Evolutionary conservation across 2,329 filamentous ascomycete species (phyloP), one percentile per base, ranked within the genome.

Genomic region (Arthroderma uncinatum): DNA sequence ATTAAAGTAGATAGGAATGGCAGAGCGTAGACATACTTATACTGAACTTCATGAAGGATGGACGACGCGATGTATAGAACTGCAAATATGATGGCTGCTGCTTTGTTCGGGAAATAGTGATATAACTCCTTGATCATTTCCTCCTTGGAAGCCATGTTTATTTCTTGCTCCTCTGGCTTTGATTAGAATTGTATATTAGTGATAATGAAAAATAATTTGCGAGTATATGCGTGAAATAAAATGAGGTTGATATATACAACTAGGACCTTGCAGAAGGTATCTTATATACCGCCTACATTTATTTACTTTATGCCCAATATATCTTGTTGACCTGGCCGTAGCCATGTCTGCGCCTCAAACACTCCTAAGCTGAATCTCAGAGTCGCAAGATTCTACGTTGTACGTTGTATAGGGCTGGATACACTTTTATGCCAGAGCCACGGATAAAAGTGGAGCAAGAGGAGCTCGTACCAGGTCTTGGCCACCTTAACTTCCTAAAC

Each of bases 11-110:
- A 7, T 9, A 4, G 10, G 14, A 14, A 30, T n/a, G 23, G 28
- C 30, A 16, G 25, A 4, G 21, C 5, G 12, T 36, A 21, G 23
- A 55, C 39, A 8, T 28, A 55, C 53, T 37, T 40, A 30, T 55
- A 55, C 16, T 55, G 53, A 55, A 23, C 12, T 19, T 55, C 53
- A 12, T 55, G 53, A 25, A 55, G 37, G 16, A 55, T 12, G 10
- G 39, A 39, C 19, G 53, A 55, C n/a, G 37, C 34, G 25, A 34
- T 37, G 21, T 55, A 55, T 28, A 55, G 53, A 23, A 55, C 28
- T 16, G 53, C 53, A 28, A 55, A 55, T 36, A 55, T 44, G 14
- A 55, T 28, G 21, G 53, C 53, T 16, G 53, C 53, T 2, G 53
- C 19, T 10, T 55, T 55, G 37, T 28, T 55, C 1, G 53, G 53